Evolutionary conservation across 306 rosid genomes (phyloP).

Genomic region (Trifolium pratense): DNA sequence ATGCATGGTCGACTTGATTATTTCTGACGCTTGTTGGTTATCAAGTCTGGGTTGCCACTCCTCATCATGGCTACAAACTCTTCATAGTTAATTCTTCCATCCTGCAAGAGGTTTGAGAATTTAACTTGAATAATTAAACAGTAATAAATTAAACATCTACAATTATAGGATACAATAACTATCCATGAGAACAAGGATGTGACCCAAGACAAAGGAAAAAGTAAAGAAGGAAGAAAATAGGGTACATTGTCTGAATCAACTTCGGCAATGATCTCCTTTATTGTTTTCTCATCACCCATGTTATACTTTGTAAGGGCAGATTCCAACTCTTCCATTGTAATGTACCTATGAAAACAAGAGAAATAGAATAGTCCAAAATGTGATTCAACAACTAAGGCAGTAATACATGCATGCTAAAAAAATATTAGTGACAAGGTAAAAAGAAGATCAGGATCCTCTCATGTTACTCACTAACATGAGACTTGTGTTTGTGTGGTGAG

Average conservation of each 20-base stretch:
- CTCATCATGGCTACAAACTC: conserved; percentile 97
- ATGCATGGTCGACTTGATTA: conserved; percentile 32
- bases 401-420: background rate
- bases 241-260: conserved; percentile 85
- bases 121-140: conserved; percentile 18
- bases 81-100: conserved; percentile 90
- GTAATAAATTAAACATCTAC: background rate
- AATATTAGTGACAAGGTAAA: conserved; percentile 13
- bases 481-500: background rate
- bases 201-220: background rate
- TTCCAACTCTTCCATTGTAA: conserved; percentile 90
- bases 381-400: conserved; percentile 22
- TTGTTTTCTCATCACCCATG: conserved; percentile 94
- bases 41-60: conserved; percentile 83
- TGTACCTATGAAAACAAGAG: conserved; percentile 60
- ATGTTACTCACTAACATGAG: conserved; percentile 10
- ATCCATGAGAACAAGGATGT: conserved; percentile 9
- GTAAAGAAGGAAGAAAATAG: conserved; percentile 31
- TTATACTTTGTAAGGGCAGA: conserved; percentile 83
- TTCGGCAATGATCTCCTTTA: conserved; percentile 92
- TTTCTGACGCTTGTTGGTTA: conserved; percentile 64
- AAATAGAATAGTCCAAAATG: conserved; percentile 24
- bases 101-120: conserved; percentile 57
- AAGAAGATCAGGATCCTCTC: conserved; percentile 11
- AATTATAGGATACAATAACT: conserved; percentile 22